Evolutionary conservation across 306 rosid genomes (phyloP).

Genomic region (Cucumis cinereus): DNA sequence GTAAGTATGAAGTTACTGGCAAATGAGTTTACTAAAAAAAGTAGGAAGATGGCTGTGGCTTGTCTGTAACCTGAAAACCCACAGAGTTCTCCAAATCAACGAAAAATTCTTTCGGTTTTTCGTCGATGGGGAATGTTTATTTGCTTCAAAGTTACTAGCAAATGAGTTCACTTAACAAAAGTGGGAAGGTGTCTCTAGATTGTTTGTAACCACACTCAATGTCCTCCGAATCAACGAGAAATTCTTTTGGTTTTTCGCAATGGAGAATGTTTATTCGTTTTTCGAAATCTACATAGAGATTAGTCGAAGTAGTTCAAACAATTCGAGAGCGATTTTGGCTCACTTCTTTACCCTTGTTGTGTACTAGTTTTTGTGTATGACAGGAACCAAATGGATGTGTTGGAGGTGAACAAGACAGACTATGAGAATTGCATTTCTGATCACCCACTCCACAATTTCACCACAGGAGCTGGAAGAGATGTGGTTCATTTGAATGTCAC

Average conservation of each 20-base stretch:
- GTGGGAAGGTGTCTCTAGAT: neutral
- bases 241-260: neutral
- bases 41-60: neutral
- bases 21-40: neutral
- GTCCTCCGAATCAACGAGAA: no score
- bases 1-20: neutral
- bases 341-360: neutral
- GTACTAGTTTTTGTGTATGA: constrained; percentile 74
- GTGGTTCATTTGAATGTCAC: constrained; percentile 81
- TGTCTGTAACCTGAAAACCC: neutral
- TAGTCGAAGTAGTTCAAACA: neutral
- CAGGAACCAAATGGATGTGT: constrained; percentile 66
- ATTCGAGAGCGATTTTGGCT: neutral
- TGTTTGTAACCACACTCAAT: neutral
- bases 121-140: neutral
- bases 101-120: neutral
- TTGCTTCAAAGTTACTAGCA: neutral
- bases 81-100: no score
- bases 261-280: neutral
- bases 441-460: constrained; percentile 61
- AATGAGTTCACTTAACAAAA: neutral
- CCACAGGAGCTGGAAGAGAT: constrained; percentile 92
- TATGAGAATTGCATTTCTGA: constrained; percentile 60
- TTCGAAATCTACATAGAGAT: neutral
- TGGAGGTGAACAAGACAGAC: constrained; percentile 86